Base-by-base conservation (phyloP, 2,329 filamentous ascomycete species). In the Nemania diffusa region DNA sequence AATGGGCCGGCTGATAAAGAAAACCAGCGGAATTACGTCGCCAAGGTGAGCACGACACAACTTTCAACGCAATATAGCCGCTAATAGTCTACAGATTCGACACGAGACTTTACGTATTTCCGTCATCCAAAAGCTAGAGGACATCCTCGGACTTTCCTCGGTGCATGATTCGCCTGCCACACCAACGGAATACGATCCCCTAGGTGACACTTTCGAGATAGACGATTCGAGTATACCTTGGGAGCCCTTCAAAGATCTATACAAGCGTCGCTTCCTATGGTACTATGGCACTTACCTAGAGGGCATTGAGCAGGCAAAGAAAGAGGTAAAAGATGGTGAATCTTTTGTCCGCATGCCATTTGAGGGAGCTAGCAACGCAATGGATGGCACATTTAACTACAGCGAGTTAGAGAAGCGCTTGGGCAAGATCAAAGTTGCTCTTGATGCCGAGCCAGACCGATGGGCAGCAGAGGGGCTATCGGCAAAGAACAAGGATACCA, bases 241-340 rank as follows among this genome's bases (percentile, higher is more conserved):
- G 78, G 92, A 97, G 72, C 93, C 94, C 0, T 98, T 98, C 81
- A 91, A 90, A 72, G 95, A 98, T 75, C 84, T 97, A 5, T 92
- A 91, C 84, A 98, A 98, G 80, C 90, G 92, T 42, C 89, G 94
- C 1, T 97, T 98, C 77, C 83, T 98, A 15, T 98, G 96, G 96
- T 98, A 98, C 80, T 97, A 92, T 78, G 92, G 97, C 72, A 92
- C 92, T 2, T 98, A 98, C 76, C 82, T 96, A 24, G 82, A 86
- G 3, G 86, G 91, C 1, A 90, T 97, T 58, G 84, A 89, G 42
- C 85, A 89, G 67, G 91, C 90, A 29, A 86, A 84, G 73, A 78
- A 82, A 27, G 88, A 92, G 72, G 87, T 90, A 62, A 85, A 86
- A 68, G 88, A 91, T 67, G 87, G 88, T 2, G 81, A 88, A 42